Evolutionary conservation across 2,329 filamentous ascomycete genomes (phyloP).

Genomic region (Cladophialophora carrionii): DNA sequence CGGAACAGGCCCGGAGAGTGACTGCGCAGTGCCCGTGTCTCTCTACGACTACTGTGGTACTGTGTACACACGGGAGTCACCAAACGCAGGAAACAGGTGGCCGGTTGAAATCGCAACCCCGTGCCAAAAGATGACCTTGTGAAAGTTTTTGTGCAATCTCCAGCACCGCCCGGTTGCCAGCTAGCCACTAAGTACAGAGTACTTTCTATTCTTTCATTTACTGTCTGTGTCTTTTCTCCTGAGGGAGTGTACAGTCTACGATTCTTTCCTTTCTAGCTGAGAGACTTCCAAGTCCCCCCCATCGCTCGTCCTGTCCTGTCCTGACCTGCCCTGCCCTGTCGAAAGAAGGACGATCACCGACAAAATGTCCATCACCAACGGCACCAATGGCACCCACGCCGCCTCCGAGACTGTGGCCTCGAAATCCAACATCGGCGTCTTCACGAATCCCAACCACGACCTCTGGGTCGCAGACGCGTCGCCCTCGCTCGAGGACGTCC

Average conservation of each 20-base stretch:
- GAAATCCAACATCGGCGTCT: constrained; percentile 80
- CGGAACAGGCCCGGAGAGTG: too few relatives aligned
- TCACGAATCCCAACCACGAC: constrained; percentile 89
- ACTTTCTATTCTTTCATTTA: too few relatives aligned
- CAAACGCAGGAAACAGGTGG: background rate
- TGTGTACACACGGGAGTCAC: background rate
- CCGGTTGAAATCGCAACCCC: background rate
- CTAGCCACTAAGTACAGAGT: too few relatives aligned
- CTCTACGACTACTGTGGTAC: too few relatives aligned
- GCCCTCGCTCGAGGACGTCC: constrained; percentile 74
- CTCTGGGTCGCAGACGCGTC: constrained; percentile 82
- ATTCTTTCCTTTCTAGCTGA: background rate
- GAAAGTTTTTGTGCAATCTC: background rate
- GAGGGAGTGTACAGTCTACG: background rate
- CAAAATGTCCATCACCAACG: constrained; percentile 1
- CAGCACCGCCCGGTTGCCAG: too few relatives aligned
- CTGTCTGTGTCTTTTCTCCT: background rate
- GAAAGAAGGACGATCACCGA: background rate
- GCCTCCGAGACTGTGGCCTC: constrained; percentile 14
- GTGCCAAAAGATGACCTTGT: background rate
- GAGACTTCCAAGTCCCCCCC: too few relatives aligned
- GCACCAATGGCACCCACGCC: background rate
- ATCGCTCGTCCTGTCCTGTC: background rate
- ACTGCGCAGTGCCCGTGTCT: too few relatives aligned
- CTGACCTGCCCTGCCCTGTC: background rate